These are phyloP conservation scores for Aspergillus aculeatus DNA, from an alignment of 2,329 filamentous ascomycete genomes.

Conservation along the genomic window DNA sequence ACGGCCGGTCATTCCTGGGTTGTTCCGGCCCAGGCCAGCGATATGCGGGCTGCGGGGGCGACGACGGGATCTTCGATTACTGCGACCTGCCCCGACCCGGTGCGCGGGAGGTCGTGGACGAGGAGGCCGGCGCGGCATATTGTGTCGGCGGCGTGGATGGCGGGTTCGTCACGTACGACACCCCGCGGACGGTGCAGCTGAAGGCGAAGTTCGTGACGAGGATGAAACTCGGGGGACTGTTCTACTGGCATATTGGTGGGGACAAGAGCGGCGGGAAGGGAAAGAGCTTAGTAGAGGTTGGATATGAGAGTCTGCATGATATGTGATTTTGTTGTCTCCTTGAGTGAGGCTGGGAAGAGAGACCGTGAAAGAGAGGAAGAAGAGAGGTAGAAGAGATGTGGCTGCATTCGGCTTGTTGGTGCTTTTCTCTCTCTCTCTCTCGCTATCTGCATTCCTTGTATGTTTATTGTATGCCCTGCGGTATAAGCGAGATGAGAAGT, in stretches of 20 bases:
- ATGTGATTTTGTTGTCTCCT: slow-evolving; percentile 24
- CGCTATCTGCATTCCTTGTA: too few relatives aligned
- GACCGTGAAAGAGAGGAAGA: too few relatives aligned
- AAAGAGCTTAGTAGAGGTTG: slow-evolving; percentile 61
- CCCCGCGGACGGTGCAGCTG: slow-evolving; percentile 69
- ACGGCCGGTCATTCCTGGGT: slow-evolving; percentile 71
- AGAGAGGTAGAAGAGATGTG: too few relatives aligned
- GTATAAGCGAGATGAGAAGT: too few relatives aligned
- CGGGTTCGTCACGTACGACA: slow-evolving; percentile 79
- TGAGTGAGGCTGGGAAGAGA: too few relatives aligned
- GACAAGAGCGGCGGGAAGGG: slow-evolving; percentile 61
- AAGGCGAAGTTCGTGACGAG: slow-evolving; percentile 74
- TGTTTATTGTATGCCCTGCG: too few relatives aligned
- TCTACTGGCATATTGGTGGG: slow-evolving; percentile 77
- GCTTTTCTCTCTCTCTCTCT: too few relatives aligned
- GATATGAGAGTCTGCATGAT: slow-evolving; percentile 55
- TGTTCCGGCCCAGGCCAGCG: slow-evolving; percentile 64
- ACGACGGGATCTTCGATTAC: slow-evolving; percentile 73
- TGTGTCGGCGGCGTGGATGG: slow-evolving; percentile 65
- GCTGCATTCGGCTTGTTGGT: too few relatives aligned
- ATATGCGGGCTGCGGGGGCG: slow-evolving; percentile 54
- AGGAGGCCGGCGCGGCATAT: slow-evolving; percentile 65
- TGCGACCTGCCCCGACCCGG: slow-evolving; percentile 62
- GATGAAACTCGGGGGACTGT: slow-evolving; percentile 70
- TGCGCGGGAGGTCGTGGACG: slow-evolving; percentile 67